Conservation (phyloP, 129 eudicot genomes). For the Helianthus annuus region DNA sequence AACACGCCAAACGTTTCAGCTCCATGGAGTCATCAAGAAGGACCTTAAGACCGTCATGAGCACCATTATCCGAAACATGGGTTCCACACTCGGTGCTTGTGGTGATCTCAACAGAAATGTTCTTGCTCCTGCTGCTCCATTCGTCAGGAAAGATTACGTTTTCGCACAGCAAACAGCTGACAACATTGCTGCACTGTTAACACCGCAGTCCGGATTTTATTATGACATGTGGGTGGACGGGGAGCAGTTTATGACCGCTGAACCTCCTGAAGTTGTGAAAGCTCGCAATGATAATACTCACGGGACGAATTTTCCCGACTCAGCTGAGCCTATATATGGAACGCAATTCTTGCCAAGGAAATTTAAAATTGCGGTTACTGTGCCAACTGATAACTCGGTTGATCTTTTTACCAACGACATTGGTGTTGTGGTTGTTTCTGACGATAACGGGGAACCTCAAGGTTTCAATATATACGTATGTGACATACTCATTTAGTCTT, state of each 20-base stretch:
- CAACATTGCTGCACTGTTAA: slow-evolving; percentile 84
- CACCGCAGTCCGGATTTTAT: slow-evolving; percentile 98
- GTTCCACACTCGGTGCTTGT: slow-evolving; percentile 98
- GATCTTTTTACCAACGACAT: slow-evolving; percentile 92
- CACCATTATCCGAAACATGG: slow-evolving; percentile 80
- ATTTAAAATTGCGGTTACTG: slow-evolving; percentile 94
- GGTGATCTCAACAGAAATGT: slow-evolving; percentile 99
- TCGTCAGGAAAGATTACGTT: slow-evolving; percentile 76
- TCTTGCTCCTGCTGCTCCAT: slow-evolving; percentile 97
- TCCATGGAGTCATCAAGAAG: slow-evolving; percentile 90
- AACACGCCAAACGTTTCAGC: slow-evolving; percentile 97
- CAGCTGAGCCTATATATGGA: slow-evolving; percentile 98
- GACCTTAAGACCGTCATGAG: slow-evolving; percentile 98
- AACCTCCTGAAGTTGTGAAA: slow-evolving; percentile 88
- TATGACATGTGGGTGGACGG: slow-evolving; percentile 99
- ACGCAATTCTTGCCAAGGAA: slow-evolving; percentile 98
- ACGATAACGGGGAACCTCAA: slow-evolving; percentile 88
- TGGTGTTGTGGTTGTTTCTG: slow-evolving; percentile 89
- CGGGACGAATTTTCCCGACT: slow-evolving; percentile 92
- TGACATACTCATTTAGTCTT: neutral
- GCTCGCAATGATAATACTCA: slow-evolving; percentile 97
- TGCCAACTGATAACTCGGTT: slow-evolving; percentile 92
- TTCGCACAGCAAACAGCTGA: slow-evolving; percentile 97
- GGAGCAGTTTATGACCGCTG: slow-evolving; percentile 82
- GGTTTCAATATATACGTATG: slow-evolving; percentile 92